Conservation (phyloP, 2,329 filamentous ascomycete genomes). For the Xylariaceae sp. region DNA sequence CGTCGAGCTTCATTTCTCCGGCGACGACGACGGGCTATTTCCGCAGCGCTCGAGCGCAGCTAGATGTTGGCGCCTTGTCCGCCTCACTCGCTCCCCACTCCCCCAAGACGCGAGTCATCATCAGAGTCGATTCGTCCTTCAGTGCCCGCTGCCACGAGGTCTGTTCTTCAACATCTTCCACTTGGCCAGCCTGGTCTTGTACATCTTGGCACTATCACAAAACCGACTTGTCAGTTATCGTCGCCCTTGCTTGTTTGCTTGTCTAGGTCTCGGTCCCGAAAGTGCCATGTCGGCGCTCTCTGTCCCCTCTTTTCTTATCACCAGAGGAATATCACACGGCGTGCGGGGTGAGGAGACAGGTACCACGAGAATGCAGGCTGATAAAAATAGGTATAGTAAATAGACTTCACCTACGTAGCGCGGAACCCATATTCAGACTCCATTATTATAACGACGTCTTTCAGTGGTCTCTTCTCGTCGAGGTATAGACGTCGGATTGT, state of each 20-base stretch:
- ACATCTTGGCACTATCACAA: constrained; percentile 20
- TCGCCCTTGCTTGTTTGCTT: neutral
- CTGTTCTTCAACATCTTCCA: constrained; percentile 25
- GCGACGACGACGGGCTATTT: no score
- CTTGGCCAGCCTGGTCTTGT: constrained; percentile 22
- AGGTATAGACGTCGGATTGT: constrained; percentile 22
- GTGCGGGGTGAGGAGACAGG: no score
- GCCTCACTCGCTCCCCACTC: constrained; percentile 1
- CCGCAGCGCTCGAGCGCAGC: no score
- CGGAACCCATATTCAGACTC: constrained; percentile 21
- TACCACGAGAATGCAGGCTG: neutral
- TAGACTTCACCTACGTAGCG: constrained; percentile 19
- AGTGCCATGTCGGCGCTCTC: neutral
- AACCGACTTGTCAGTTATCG: constrained; percentile 2
- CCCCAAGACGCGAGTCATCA: constrained; percentile 2
- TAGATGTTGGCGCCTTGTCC: neutral
- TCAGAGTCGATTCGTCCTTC: constrained; percentile 1
- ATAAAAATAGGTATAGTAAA: constrained; percentile 5
- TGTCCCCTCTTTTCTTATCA: neutral
- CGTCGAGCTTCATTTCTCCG: no score
- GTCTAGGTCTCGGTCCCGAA: constrained; percentile 2
- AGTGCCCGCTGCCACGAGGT: constrained; percentile 20
- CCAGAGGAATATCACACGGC: no score
- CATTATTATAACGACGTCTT: constrained; percentile 23
- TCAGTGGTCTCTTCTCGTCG: constrained; percentile 24